Conservation (phyloP, 2,329 filamentous ascomycete genomes). For the Orbilia quercus region DNA sequence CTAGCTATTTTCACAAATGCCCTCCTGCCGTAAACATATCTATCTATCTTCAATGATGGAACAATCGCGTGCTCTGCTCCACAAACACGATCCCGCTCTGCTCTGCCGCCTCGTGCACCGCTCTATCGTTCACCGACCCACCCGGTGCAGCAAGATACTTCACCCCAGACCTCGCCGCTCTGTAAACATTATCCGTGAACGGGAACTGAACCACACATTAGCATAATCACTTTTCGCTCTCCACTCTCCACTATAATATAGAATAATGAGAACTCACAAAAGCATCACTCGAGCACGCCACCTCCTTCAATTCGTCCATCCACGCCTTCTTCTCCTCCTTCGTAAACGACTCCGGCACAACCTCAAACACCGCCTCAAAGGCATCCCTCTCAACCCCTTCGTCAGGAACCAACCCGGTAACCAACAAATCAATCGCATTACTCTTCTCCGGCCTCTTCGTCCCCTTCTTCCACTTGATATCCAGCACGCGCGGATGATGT, state of each 20-base stretch:
- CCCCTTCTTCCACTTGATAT: constrained; percentile 96
- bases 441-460: constrained; percentile 97
- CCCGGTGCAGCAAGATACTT: constrained; percentile 96
- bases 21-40: not conserved
- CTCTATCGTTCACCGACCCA: constrained; percentile 85
- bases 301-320: constrained; percentile 82
- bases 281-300: constrained; percentile 91
- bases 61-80: constrained; percentile 91
- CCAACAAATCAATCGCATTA: constrained; percentile 95
- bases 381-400: constrained; percentile 77
- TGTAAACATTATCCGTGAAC: constrained; percentile 97
- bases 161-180: constrained; percentile 84
- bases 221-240: too few species aligned
- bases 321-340: constrained; percentile 85
- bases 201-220: constrained; percentile 76
- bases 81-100: constrained; percentile 93
- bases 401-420: constrained; percentile 86
- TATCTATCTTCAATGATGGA: constrained; percentile 95
- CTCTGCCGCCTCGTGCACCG: constrained; percentile 88
- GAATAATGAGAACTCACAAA: constrained; percentile 74
- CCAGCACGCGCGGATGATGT: constrained; percentile 89
- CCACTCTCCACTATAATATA: not conserved
- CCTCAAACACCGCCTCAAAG: constrained; percentile 90
- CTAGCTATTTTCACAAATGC: not conserved
- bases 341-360: constrained; percentile 84